Conservation (phyloP, 73 alveolate species). For the Symbiodinium natans region DNA sequence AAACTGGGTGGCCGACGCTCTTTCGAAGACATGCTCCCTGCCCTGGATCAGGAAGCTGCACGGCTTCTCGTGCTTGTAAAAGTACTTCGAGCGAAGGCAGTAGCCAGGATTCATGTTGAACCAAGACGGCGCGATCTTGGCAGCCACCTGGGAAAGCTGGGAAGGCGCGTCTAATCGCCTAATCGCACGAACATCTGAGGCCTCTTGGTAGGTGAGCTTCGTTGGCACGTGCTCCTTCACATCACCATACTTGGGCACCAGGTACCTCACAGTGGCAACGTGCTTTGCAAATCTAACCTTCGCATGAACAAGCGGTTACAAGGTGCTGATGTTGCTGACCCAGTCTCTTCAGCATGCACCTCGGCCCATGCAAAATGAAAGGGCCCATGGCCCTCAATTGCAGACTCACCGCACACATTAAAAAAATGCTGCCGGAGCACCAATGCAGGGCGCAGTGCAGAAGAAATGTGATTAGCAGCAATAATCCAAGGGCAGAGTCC, state of each 20-base stretch:
- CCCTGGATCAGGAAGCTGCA: constrained; percentile 74
- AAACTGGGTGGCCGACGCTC: constrained; percentile 9
- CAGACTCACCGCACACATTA: too few relatives aligned
- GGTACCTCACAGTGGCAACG: not conserved
- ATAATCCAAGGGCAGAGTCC: constrained; percentile 61
- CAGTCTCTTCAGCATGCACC: constrained; percentile 42
- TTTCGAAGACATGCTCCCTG: constrained; percentile 81
- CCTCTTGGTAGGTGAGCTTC: constrained; percentile 65
- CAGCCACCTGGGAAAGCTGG: constrained; percentile 48
- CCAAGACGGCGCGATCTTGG: constrained; percentile 52
- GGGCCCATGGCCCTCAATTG: too few relatives aligned
- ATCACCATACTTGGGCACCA: constrained; percentile 55
- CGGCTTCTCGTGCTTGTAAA: constrained; percentile 66
- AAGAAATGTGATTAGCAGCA: constrained; percentile 24
- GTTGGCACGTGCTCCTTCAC: constrained; percentile 90
- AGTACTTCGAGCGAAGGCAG: constrained; percentile 91
- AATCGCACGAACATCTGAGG: not conserved
- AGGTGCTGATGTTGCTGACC: not conserved
- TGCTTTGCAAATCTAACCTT: too few relatives aligned
- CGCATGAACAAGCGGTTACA: not conserved
- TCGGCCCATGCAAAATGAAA: not conserved
- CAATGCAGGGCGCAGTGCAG: constrained; percentile 34
- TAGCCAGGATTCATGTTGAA: constrained; percentile 81
- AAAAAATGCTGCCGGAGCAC: too few relatives aligned
- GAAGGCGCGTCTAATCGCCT: not conserved